Base-by-base conservation (phyloP, 129 eudicot species). In the Scalesia atractyloides region DNA sequence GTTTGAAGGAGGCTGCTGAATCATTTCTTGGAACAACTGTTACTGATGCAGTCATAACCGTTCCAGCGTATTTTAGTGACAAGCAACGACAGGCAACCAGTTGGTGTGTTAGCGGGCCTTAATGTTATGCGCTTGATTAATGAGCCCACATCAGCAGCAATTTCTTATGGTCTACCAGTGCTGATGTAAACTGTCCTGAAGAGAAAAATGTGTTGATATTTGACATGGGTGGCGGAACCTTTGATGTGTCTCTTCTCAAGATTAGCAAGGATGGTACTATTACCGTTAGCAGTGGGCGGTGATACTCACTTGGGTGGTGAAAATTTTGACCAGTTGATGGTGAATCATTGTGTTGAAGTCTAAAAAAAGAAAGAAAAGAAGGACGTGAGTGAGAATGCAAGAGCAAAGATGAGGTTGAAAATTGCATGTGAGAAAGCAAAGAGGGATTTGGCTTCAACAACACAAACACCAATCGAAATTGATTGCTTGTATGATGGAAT, bases 181-280 rank as follows among this genome's bases (percentile, higher is more conserved):
- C 43, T 60, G 66, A 26, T 13, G 43, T 26, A 3, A 60, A 60
- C 66, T 60, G 66, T 30, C 43, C 66, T 14, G 66, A 60, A 30
- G 66, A 60, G 44, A 60, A 30, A 15, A 60, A 30, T 14, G 44
- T 60, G 11, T 26, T 60, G 44, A 7, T 60, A 13, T 60, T 60
- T 60, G 66, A 60, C 14, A 0, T 60, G 43, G 66, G 66, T 13
- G 66, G 66, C 30, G 66, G 66, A 15, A 60, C 66, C 19, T 60
- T 60, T 60, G 66, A 60, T 30, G 66, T 60, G 66, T 60, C 66
- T 30, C 44, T 60, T 60, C 66, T 60, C 18, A 60, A 60, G 43
- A 60, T 30, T 4, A 30, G 2, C 19, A 60, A 60, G 43, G 66
- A 39, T 26, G 44, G 66, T 5, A 60, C 43, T 0, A 59, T 60